phyloP scores from a whole-genome alignment of 2,329 filamentous ascomycete genomes.

The Diplodia scrobiculata region DNA sequence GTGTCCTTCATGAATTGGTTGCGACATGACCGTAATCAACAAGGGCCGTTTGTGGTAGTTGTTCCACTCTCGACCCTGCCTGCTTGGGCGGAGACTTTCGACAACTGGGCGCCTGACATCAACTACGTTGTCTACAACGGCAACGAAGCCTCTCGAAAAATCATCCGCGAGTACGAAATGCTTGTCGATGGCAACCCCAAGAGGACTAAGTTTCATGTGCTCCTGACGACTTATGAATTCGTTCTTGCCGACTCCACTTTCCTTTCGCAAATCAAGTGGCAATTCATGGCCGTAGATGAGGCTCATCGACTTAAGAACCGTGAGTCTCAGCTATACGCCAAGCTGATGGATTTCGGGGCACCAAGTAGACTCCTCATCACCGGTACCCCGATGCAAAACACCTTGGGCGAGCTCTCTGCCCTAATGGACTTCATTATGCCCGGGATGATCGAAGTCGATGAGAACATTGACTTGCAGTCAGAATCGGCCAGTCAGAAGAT shows the following conservation, averaged over 20 bases:
- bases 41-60: slow-evolving; percentile 95
- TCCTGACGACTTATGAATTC: slow-evolving; percentile 97
- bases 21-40: slow-evolving; percentile 81
- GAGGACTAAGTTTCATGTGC: slow-evolving; percentile 94
- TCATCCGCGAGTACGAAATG: slow-evolving; percentile 88
- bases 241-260: slow-evolving; percentile 84
- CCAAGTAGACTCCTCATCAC: slow-evolving; percentile 92
- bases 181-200: slow-evolving; percentile 81
- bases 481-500: slow-evolving; percentile 85
- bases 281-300: slow-evolving; percentile 94
- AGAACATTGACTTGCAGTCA: slow-evolving; percentile 81
- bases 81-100: slow-evolving; percentile 97
- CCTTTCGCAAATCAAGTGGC: slow-evolving; percentile 90
- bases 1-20: slow-evolving; percentile 98
- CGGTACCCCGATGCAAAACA: slow-evolving; percentile 96
- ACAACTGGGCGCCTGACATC: slow-evolving; percentile 90
- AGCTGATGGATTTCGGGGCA: slow-evolving; percentile 80
- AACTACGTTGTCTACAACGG: slow-evolving; percentile 98
- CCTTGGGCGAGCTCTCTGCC: slow-evolving; percentile 85
- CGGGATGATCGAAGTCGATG: slow-evolving; percentile 87
- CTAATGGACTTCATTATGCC: slow-evolving; percentile 96
- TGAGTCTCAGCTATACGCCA: slow-evolving; percentile 88
- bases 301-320: slow-evolving; percentile 95
- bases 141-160: slow-evolving; percentile 79
- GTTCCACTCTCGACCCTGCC: slow-evolving; percentile 96